Evolutionary conservation across 2,329 filamentous ascomycete genomes (phyloP), one percentile per base, ranked within the genome.

Genomic region (Colletotrichum sansevieriae): DNA sequence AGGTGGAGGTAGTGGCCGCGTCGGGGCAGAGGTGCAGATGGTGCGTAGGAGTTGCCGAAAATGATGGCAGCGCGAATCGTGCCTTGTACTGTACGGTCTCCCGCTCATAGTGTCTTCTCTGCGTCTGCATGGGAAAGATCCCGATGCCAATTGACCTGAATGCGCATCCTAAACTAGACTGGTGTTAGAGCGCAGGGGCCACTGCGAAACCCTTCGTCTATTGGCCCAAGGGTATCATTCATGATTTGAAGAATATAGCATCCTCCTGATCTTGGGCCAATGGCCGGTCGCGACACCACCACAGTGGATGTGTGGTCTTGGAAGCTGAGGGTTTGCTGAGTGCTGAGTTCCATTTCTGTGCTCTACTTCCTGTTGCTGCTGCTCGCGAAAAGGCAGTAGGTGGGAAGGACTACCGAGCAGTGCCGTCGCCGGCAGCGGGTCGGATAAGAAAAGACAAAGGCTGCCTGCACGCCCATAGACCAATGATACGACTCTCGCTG

Each of bases 391-490:
- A 37, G 37, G 22, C 13, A 37, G 13, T 25, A 29, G n/a, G 43
- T 37, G 22, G 22, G 22, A 4, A 22, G 3, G 22, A 22, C 22
- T 22, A 22, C 22, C 37, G 60, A 22, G 49, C n/a, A n/a, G 29
- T 46, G 12, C 22, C 54, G 29, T 56, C 22, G 47, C 47, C 25
- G 12, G 47, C 29, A 61, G 22, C 10, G 55, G 51, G 44, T 55
- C 51, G 51, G 51, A 18, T 33, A 7, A 3, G 6, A 2, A 6
- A 55, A 29, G 13, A 52, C 52, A 18, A 22, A 15, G 46, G 65
- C 62, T 65, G 61, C 61, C 47, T 60, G 47, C 55, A 54, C 65
- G 65, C 54, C 65, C 65, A 68, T 25, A n/a, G 25, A 33, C 66
- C 66, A 68, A 65, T 68, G 15, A 13, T 20, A 37, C 10, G 8